Conservation (phyloP, 345 rosid genomes). For the Ceriops decandra region DNA sequence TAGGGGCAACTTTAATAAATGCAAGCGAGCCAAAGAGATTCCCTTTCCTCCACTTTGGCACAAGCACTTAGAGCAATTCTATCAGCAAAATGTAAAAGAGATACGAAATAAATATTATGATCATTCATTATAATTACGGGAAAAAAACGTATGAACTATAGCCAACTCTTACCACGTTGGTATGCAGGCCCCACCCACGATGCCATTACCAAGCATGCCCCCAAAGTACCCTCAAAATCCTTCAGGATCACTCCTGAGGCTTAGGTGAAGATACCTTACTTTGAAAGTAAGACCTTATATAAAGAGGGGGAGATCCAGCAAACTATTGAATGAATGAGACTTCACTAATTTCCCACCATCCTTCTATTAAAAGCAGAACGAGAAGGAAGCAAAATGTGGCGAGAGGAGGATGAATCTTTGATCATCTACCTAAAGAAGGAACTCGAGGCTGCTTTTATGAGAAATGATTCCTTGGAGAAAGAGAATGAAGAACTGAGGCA, state of each 20-base stretch:
- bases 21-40: constrained; percentile 23
- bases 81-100: constrained; percentile 6
- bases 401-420: constrained; percentile 49
- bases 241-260: constrained; percentile 17
- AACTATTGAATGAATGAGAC: constrained; percentile 7
- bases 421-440: constrained; percentile 56
- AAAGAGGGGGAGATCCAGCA: constrained; percentile 16
- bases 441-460: constrained; percentile 49
- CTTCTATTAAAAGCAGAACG: constrained; percentile 6
- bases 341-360: constrained; percentile 10
- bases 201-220: constrained; percentile 36
- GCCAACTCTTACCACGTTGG: constrained; percentile 4
- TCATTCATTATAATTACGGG: not conserved
- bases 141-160: not conserved
- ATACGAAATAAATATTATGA: constrained; percentile 6
- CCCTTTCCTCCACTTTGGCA: constrained; percentile 15
- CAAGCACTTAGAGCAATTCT: not conserved
- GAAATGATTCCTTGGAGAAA: constrained; percentile 61
- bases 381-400: constrained; percentile 34
- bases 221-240: too few species aligned
- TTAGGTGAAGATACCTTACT: constrained; percentile 32
- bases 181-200: not conserved
- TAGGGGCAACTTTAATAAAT: constrained; percentile 20
- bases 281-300: constrained; percentile 28
- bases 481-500: constrained; percentile 69